phyloP scores from a whole-genome alignment of 768 basidiomycete species.

The Cystobasidium tubakii region DNA sequence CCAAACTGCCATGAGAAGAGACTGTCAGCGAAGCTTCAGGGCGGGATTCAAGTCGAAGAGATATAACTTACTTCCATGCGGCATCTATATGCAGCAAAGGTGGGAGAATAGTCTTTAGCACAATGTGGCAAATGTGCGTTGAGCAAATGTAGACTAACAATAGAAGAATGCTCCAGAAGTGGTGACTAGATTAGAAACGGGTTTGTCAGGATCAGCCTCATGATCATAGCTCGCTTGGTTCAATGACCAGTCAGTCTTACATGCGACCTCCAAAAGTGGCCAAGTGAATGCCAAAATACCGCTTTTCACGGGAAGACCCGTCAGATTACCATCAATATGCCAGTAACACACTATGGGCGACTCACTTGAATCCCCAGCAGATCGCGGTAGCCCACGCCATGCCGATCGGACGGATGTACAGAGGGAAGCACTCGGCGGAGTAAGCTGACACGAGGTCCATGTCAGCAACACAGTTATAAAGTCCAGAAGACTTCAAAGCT shows the following conservation, averaged over 20 bases:
- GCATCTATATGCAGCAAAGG: not conserved
- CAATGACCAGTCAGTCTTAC: not conserved
- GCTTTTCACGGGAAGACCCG: not conserved
- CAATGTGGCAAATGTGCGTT: not conserved
- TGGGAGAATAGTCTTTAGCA: not conserved
- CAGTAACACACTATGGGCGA: too few relatives aligned
- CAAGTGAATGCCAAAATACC: constrained; percentile 39
- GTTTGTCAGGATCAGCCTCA: not conserved
- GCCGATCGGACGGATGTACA: constrained; percentile 44
- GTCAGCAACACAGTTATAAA: not conserved
- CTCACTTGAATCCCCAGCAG: constrained; percentile 15
- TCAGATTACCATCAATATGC: not conserved
- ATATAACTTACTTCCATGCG: constrained; percentile 3
- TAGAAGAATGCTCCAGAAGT: constrained; percentile 15
- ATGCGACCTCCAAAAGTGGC: constrained; percentile 40
- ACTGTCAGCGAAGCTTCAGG: too few relatives aligned
- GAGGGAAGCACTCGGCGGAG: constrained; percentile 45
- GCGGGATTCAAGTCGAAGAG: not conserved
- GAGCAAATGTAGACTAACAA: not conserved
- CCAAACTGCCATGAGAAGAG: constrained; percentile 43
- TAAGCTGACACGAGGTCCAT: constrained; percentile 39
- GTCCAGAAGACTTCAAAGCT: not conserved
- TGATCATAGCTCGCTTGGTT: too few relatives aligned
- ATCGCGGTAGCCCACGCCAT: constrained; percentile 42
- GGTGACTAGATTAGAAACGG: not conserved